Evolutionary conservation across 176 grass and related monocot species (phyloP).

Genomic region (Triticum dicoccoides): DNA sequence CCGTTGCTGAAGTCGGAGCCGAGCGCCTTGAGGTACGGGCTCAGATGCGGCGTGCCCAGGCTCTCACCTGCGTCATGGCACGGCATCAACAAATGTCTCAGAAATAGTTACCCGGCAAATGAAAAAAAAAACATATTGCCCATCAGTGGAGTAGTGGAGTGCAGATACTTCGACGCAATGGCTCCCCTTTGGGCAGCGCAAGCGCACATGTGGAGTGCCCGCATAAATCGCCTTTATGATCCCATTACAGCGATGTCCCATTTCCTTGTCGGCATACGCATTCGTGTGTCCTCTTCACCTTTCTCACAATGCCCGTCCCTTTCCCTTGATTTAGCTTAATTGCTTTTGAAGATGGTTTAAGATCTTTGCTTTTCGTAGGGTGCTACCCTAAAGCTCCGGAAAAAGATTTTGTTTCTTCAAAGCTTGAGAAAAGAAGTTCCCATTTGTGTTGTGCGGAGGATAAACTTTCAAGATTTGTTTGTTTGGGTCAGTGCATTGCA

Average conservation of each 20-base stretch:
- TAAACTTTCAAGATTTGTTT: too few relatives aligned
- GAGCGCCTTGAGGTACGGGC: constrained; percentile 58
- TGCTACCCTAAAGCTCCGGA: background rate
- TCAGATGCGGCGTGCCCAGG: constrained; percentile 44
- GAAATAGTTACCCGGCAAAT: too few relatives aligned
- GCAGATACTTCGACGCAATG: background rate
- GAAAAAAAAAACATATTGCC: background rate
- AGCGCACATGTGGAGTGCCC: background rate
- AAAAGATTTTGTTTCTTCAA: background rate
- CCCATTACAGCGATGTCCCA: background rate
- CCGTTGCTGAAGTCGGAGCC: constrained; percentile 62
- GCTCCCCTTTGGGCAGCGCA: background rate
- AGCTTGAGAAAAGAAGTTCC: background rate
- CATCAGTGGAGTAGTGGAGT: background rate
- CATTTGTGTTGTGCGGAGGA: too few relatives aligned
- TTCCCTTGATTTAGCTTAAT: background rate
- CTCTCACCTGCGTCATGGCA: constrained; percentile 45
- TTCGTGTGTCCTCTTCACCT: background rate
- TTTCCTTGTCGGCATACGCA: background rate
- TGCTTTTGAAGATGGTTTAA: background rate
- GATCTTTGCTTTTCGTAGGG: background rate
- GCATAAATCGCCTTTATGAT: constrained; percentile 12
- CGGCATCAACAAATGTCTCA: too few relatives aligned
- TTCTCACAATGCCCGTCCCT: background rate
- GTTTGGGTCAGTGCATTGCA: background rate